Evolutionary conservation across 2,329 filamentous ascomycete species (phyloP).

Genomic region (Hirsutella minnesotensis): DNA sequence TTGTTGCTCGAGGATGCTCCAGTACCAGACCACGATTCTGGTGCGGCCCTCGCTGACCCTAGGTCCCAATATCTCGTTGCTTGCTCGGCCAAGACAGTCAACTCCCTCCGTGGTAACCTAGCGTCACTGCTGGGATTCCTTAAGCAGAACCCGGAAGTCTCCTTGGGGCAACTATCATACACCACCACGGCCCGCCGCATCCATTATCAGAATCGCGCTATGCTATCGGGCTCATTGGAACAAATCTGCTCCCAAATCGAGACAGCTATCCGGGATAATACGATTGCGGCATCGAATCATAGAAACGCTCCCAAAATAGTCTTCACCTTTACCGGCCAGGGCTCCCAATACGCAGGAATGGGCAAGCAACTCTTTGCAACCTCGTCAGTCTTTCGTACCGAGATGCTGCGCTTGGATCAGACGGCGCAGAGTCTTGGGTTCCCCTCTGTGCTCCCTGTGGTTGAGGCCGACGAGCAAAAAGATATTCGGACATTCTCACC

Average conservation of each 20-base stretch:
- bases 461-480: constrained; percentile 23
- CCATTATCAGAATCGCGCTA: constrained; percentile 2
- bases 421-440: constrained; percentile 18
- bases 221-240: neutral
- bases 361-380: constrained; percentile 17
- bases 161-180: constrained; percentile 36
- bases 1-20: constrained; percentile 53
- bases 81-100: constrained; percentile 6
- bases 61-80: constrained; percentile 16
- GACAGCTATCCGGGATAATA: neutral
- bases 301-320: constrained; percentile 9
- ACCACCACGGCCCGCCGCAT: constrained; percentile 36
- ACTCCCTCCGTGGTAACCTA: constrained; percentile 13
- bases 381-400: constrained; percentile 15
- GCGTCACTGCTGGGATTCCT: constrained; percentile 26
- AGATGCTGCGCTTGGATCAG: constrained; percentile 17
- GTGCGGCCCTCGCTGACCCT: constrained; percentile 33
- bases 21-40: neutral
- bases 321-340: constrained; percentile 32
- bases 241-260: neutral
- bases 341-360: constrained; percentile 16
- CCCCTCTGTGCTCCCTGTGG: constrained; percentile 24
- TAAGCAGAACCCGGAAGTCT: constrained; percentile 21
- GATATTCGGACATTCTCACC: constrained; percentile 4
- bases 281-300: neutral